A percentile compares a stretch with the other conserved stretches of the same genome.
Evolutionary conservation across 2,329 filamentous ascomycete genomes (phyloP).

Genomic region (Apiospora malaysiana): DNA sequence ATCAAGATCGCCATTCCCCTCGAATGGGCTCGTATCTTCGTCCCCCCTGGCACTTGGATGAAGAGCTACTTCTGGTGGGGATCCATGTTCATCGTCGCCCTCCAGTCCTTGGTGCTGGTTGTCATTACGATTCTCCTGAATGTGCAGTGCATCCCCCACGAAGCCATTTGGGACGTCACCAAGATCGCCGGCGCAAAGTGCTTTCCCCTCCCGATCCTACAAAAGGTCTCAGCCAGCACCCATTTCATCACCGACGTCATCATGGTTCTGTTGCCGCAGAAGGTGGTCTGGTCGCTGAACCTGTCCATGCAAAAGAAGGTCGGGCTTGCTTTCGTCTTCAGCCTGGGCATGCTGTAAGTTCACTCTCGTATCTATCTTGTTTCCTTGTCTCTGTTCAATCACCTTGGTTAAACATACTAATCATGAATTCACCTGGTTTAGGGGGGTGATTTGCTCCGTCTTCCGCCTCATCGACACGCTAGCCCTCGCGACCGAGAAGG

Average conservation of each 20-base stretch:
- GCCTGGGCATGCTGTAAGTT: conserved; percentile 33
- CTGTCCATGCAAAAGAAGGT: conserved; percentile 34
- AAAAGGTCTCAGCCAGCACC: conserved; percentile 29
- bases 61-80: conserved; percentile 31
- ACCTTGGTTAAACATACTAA: not conserved
- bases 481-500: conserved; percentile 12
- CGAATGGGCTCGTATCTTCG: conserved; percentile 43
- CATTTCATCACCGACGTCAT: conserved; percentile 34
- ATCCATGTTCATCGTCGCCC: conserved; percentile 25
- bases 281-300: conserved; percentile 36
- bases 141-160: conserved; percentile 30
- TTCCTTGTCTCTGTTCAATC: not conserved
- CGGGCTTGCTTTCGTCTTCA: conserved; percentile 36
- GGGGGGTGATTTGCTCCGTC: conserved; percentile 24
- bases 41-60: conserved; percentile 32
- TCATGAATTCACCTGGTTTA: not conserved
- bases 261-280: conserved; percentile 37
- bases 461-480: conserved; percentile 23
- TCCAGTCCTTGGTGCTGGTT: conserved; percentile 28
- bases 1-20: conserved; percentile 49
- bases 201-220: conserved; percentile 24
- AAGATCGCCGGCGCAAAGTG: conserved; percentile 30
- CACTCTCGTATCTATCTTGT: not conserved
- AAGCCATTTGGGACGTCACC: conserved; percentile 30
- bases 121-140: conserved; percentile 26